Base-by-base conservation (phyloP, 2,329 filamentous ascomycete species). In the Aspergillus sclerotialis region DNA sequence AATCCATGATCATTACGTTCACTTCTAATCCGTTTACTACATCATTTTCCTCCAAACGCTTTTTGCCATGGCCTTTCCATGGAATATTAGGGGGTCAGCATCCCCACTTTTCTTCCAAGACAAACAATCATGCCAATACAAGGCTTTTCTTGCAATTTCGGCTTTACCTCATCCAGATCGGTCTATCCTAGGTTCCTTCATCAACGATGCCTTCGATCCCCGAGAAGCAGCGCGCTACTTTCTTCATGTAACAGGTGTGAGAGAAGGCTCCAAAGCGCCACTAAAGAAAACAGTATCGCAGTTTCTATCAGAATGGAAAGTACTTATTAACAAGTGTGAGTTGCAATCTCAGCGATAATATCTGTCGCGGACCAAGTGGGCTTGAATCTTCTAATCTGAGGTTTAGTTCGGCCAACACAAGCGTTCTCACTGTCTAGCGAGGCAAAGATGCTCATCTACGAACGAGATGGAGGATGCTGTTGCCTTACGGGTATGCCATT, bases 71-170 rank as follows among this genome's bases (percentile, higher is more conserved):
- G 19, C 19, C 10, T 10, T 23, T 10, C 45, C 44, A 4, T 30
- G 36, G 29, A 41, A 48, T 29, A 42, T 46, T 32, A 30, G 23
- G 13, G 35, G 32, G 6, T 46, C 45, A 3, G 39, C 42, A 3
- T 46, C 45, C 11, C 44, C 42, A 33, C 25, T 46, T 2, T 45
- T 45, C 8, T 43, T 32, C 7, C 38, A 41, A 19, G 44, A 43
- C 12, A 45, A 40, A 19, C n/a, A 38, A 24, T 40, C 40, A 3
- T n/a, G 27, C 12, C 18, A 41, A 31, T 46, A 43, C 26, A 27
- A 35, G 32, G 43, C 43, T 1, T 36, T 35, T 11, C 37, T 48
- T 30, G 35, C 25, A 11, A 44, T 46, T 10, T 15, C 43, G 14
- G 21, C 28, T 4, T 11, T 48, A 7, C 36, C 39, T 17, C 45